Conservation (phyloP, 306 rosid species). For the Leucaena leucocephala region DNA sequence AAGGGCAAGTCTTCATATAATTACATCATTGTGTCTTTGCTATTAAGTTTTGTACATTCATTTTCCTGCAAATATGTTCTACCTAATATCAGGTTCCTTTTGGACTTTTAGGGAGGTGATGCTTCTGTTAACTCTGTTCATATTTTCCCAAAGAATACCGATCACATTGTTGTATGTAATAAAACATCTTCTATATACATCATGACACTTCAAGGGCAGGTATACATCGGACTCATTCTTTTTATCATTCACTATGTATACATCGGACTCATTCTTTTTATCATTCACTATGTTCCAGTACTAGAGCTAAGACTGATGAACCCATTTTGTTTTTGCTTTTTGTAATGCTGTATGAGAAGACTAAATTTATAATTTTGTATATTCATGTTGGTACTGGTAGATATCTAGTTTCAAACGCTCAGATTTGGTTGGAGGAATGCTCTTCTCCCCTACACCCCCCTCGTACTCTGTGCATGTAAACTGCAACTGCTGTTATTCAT, state of each 20-base stretch:
- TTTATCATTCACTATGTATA: slow-evolving; percentile 41
- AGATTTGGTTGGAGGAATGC: slow-evolving; percentile 2
- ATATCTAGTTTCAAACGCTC: not conserved
- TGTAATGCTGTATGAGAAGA: slow-evolving; percentile 1
- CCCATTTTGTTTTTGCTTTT: not conserved
- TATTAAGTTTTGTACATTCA: slow-evolving; percentile 19
- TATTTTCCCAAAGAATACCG: slow-evolving; percentile 82
- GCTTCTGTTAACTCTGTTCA: slow-evolving; percentile 98
- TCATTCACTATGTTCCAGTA: not conserved
- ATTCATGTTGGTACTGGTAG: slow-evolving; percentile 16
- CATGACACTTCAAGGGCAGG: slow-evolving; percentile 99
- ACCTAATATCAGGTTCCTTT: slow-evolving; percentile 42
- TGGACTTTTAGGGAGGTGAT: slow-evolving; percentile 81
- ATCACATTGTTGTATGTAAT: slow-evolving; percentile 90
- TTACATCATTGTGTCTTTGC: slow-evolving; percentile 12
- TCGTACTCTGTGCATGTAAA: not conserved
- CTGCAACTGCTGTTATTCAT: not conserved
- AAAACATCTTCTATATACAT: slow-evolving; percentile 93
- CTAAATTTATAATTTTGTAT: slow-evolving; percentile 17
- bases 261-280: slow-evolving; percentile 4
- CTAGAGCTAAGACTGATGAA: slow-evolving; percentile 5
- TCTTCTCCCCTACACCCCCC: not conserved
- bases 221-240: slow-evolving; percentile 33
- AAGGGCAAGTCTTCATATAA: slow-evolving; percentile 53
- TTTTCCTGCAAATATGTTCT: slow-evolving; percentile 17